phyloP scores from a whole-genome alignment of 371 early-diverging fungal species.

The Mortierella sp. region DNA sequence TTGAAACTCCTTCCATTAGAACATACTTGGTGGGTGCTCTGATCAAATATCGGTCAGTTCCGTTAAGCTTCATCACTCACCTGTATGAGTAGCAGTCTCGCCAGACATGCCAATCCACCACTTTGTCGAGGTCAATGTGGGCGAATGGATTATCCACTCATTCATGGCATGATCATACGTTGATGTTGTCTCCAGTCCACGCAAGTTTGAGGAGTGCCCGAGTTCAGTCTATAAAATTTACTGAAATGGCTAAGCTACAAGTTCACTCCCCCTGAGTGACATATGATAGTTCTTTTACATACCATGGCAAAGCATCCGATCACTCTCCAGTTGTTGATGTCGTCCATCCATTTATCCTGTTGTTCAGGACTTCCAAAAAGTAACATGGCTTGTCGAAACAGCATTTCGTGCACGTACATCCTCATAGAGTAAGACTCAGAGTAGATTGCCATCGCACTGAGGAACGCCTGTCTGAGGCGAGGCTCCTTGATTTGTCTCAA shows the following conservation, averaged over 20 bases:
- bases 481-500: constrained; percentile 48
- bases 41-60: background rate
- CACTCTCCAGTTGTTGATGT: constrained; percentile 64
- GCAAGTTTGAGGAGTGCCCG: constrained; percentile 88
- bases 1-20: too few species aligned
- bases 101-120: constrained; percentile 96
- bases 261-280: background rate
- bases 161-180: constrained; percentile 82
- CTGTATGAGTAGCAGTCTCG: constrained; percentile 83
- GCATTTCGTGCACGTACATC: constrained; percentile 68
- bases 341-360: constrained; percentile 65
- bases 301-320: constrained; percentile 83
- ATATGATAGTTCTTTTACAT: constrained; percentile 14
- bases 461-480: constrained; percentile 43
- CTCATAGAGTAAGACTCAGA: constrained; percentile 76
- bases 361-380: constrained; percentile 75
- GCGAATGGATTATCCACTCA: constrained; percentile 89
- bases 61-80: constrained; percentile 9
- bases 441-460: constrained; percentile 58
- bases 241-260: background rate
- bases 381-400: constrained; percentile 68
- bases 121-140: constrained; percentile 86
- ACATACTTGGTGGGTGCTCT: too few species aligned
- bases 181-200: constrained; percentile 91
- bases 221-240: constrained; percentile 63